Base-by-base conservation (phyloP, 2,329 filamentous ascomycete species). In the Aspergillus quadricinctus region DNA sequence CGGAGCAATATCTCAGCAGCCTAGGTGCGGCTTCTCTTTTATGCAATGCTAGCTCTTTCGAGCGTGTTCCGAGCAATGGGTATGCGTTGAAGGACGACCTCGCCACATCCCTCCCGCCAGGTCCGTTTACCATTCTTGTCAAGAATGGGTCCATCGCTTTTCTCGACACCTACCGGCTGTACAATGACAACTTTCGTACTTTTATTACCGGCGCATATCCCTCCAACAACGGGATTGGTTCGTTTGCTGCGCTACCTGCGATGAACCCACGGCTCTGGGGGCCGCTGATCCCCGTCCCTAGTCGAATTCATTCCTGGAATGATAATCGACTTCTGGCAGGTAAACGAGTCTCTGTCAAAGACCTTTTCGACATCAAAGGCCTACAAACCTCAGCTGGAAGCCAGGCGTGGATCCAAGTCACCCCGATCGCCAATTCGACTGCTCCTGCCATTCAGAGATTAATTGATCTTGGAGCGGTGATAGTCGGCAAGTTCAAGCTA, bases 401-500 rank as follows among this genome's bases (percentile, higher is more conserved):
- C 50, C 69, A 63, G 21, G 68, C 72, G 0, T 74, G 64, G 61
- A 61, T 63, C 0, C 53, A 65, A 1, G 65, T 70, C 14, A 59
- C 54, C 2, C 55, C 60, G 3, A 46, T 61, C 2, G 65, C 67
- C 7, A 68, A 69, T 43, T 53, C 57, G 7, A 73, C 66, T 1
- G 70, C 72, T 2, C 68, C 68, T 0, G 61, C 66, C 1, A 62
- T 75, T 29, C 70, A 74, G 54, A 64, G 66, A 4, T 64, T 74
- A 23, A 50, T 74, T 2, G 70, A 75, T 28, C 58, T 66, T 0
- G 73, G 73, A 4, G 73, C 61, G 3, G 60, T 72, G 2, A 48
- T 74, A 10, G 62, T 75, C 0, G 73, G 72, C 17, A 75, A 74
- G 57, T 63, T 64, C 49, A 73, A 74, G 57, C 56, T 71, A 14